These are phyloP conservation scores for Carex sylvatica DNA, from an alignment of 202 grass and related monocot genomes.

Conservation along the genomic window DNA sequence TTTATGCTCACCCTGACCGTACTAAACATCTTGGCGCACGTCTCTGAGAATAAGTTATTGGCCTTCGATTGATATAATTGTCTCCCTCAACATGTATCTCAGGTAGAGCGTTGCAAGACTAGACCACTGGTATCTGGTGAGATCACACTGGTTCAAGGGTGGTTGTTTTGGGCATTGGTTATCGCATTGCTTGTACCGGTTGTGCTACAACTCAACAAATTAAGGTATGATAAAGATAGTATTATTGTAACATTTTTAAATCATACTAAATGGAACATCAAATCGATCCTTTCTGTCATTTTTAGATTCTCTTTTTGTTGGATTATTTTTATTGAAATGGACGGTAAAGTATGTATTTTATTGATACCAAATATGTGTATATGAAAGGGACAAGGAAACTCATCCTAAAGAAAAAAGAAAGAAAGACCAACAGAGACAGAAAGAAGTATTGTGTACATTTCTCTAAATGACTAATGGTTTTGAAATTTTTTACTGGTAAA, in stretches of 20 bases:
- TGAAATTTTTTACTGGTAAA: not conserved
- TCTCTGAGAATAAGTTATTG: not conserved
- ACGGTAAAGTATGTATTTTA: no score
- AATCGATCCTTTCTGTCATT: not conserved
- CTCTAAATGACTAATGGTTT: not conserved
- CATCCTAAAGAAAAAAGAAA: not conserved
- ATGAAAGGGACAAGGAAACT: no score
- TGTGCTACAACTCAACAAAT: constrained; percentile 7
- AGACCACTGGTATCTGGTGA: constrained; percentile 37
- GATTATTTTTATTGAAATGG: no score
- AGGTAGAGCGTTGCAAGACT: constrained; percentile 36
- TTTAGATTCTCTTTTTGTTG: not conserved
- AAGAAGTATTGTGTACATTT: no score
- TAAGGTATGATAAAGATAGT: not conserved
- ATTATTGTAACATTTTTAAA: not conserved
- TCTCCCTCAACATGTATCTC: not conserved
- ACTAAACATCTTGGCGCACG: no score
- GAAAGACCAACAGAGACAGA: not conserved
- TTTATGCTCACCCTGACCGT: no score
- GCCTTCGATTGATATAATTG: not conserved
- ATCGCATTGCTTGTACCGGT: not conserved
- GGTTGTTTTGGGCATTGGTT: constrained; percentile 17
- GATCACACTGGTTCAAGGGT: constrained; percentile 34
- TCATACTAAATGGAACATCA: not conserved
- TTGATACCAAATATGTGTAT: no score